phyloP scores from a whole-genome alignment of 768 basidiomycete genomes.

The Tulasnella calospora region DNA sequence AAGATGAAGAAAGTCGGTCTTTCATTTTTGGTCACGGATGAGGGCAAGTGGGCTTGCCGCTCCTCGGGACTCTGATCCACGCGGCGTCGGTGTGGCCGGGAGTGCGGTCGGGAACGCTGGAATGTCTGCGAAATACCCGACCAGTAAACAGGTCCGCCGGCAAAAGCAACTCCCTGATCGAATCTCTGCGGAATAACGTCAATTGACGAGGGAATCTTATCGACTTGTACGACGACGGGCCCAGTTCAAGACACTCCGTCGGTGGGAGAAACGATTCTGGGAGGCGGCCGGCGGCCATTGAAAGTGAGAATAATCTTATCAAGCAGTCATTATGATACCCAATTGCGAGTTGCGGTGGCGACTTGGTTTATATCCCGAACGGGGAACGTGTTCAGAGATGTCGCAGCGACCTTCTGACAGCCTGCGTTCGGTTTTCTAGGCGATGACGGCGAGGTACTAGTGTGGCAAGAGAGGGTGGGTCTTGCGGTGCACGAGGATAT shows the following conservation, averaged over 20 bases:
- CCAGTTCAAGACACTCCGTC: not conserved
- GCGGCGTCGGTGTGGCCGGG: not conserved
- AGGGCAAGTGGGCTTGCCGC: not conserved
- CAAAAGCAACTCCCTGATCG: not conserved
- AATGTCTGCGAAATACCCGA: not conserved
- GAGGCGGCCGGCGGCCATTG: not conserved
- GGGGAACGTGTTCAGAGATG: not conserved
- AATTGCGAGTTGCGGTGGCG: not conserved
- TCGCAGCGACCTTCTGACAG: not conserved
- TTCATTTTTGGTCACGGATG: not conserved
- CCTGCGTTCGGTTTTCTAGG: not conserved
- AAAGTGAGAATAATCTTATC: not conserved
- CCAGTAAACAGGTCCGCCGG: not conserved
- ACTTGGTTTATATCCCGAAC: not conserved
- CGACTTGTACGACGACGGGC: not conserved
- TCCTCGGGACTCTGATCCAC: not conserved
- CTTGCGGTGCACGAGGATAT: not conserved
- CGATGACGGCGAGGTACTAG: not conserved
- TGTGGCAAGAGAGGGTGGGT: not conserved
- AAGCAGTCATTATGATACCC: not conserved
- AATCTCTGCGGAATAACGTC: not conserved
- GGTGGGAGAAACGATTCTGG: not conserved
- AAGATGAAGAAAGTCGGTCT: slow-evolving; percentile 1
- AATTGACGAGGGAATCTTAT: not conserved
- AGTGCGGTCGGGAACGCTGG: not conserved